These are phyloP conservation scores for Rehmannia glutinosa DNA, from an alignment of 257 asterid genomes.

Conservation along the genomic window DNA sequence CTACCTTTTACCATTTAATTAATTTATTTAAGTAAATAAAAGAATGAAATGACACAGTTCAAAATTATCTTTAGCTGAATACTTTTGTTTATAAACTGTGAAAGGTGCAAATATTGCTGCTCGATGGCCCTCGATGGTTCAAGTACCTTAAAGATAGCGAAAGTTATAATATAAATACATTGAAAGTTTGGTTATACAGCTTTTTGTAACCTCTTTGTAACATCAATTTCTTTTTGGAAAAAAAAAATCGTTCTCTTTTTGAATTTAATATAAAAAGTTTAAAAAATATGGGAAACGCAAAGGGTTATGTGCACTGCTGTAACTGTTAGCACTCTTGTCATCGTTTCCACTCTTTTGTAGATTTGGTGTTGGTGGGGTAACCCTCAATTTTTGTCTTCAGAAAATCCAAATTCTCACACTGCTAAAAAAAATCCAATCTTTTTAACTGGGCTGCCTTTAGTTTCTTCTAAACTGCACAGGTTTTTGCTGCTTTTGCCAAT, in stretches of 20 bases:
- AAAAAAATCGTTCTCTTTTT: background rate
- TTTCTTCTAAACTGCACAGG: background rate
- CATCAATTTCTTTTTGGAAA: slow-evolving; percentile 7
- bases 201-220: background rate
- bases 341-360: slow-evolving; percentile 51
- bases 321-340: slow-evolving; percentile 51
- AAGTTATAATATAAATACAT: background rate
- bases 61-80: background rate
- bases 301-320: slow-evolving; percentile 36
- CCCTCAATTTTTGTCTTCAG: slow-evolving; percentile 26
- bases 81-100: background rate
- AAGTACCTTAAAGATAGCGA: slow-evolving; percentile 12
- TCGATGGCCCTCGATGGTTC: slow-evolving; percentile 24
- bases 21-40: background rate
- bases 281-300: slow-evolving; percentile 30
- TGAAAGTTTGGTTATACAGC: slow-evolving; percentile 6
- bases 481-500: slow-evolving; percentile 25
- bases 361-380: slow-evolving; percentile 61
- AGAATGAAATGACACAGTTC: slow-evolving; percentile 3
- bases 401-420: slow-evolving; percentile 6
- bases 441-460: slow-evolving; percentile 19
- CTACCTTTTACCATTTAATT: background rate
- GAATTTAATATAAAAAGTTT: background rate
- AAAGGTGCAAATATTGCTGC: slow-evolving; percentile 6
- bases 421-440: slow-evolving; percentile 24